phyloP scores from a whole-genome alignment of 177 flowering plant genomes.

The Telopea speciosissima region DNA sequence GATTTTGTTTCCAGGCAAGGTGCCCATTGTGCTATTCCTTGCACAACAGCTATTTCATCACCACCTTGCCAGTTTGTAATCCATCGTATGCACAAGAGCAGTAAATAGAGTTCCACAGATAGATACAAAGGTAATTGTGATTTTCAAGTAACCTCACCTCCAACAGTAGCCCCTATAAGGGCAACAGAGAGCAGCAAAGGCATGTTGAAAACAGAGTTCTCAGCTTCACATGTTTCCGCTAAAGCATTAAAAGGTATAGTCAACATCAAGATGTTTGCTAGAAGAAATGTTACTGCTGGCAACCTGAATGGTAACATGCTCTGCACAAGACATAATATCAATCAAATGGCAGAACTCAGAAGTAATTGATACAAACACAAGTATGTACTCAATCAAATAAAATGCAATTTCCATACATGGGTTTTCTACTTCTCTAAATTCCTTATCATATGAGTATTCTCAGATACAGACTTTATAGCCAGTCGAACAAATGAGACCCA shows the following conservation, averaged over 20 bases:
- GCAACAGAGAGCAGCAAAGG: constrained; percentile 77
- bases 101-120: background rate
- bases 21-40: too few species aligned
- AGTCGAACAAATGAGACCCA: background rate
- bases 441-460: background rate
- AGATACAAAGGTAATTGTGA: background rate
- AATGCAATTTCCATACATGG: background rate
- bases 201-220: constrained; percentile 52
- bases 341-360: constrained; percentile 4
- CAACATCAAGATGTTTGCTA: constrained; percentile 43
- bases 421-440: background rate
- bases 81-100: too few species aligned
- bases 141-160: constrained; percentile 46
- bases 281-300: constrained; percentile 23
- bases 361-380: background rate
- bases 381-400: background rate
- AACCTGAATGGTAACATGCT: constrained; percentile 17
- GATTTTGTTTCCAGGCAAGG: too few species aligned
- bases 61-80: too few species aligned
- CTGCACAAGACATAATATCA: constrained; percentile 26
- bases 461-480: background rate
- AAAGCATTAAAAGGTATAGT: constrained; percentile 60
- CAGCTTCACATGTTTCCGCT: constrained; percentile 82
- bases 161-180: constrained; percentile 88
- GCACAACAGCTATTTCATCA: too few species aligned